Conservation (phyloP, 257 asterid species). For the Forsythia suspensa region DNA sequence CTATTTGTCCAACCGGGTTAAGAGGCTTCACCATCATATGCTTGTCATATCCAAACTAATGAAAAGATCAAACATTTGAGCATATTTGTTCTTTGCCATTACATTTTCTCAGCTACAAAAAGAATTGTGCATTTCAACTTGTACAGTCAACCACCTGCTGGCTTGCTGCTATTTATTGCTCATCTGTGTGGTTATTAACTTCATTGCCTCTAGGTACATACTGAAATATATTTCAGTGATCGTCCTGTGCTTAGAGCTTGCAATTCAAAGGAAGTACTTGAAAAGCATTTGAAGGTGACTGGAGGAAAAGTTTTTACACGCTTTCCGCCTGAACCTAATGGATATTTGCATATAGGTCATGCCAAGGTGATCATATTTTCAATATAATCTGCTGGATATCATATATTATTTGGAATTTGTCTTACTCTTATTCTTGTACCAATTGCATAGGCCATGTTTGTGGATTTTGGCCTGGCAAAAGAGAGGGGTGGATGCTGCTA, state of each 20-base stretch:
- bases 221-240: conserved; percentile 89
- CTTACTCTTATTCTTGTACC: conserved; percentile 5
- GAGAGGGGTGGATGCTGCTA: conserved; percentile 96
- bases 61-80: background rate
- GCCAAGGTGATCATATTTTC: conserved; percentile 68
- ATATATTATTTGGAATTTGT: conserved; percentile 13
- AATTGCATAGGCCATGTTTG: conserved; percentile 89
- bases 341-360: conserved; percentile 94
- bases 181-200: background rate
- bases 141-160: background rate
- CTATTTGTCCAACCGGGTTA: background rate
- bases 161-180: background rate
- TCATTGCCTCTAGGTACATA: conserved; percentile 66
- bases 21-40: background rate
- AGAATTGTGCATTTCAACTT: background rate
- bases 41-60: background rate
- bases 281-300: conserved; percentile 74
- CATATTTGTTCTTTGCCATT: background rate
- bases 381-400: conserved; percentile 7
- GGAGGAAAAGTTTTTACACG: conserved; percentile 84
- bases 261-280: conserved; percentile 79
- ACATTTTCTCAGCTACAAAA: background rate
- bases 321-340: conserved; percentile 99
- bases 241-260: conserved; percentile 80
- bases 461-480: conserved; percentile 93